phyloP scores from a whole-genome alignment of 2,329 filamentous ascomycete species.

The Colletotrichum tropicicola region DNA sequence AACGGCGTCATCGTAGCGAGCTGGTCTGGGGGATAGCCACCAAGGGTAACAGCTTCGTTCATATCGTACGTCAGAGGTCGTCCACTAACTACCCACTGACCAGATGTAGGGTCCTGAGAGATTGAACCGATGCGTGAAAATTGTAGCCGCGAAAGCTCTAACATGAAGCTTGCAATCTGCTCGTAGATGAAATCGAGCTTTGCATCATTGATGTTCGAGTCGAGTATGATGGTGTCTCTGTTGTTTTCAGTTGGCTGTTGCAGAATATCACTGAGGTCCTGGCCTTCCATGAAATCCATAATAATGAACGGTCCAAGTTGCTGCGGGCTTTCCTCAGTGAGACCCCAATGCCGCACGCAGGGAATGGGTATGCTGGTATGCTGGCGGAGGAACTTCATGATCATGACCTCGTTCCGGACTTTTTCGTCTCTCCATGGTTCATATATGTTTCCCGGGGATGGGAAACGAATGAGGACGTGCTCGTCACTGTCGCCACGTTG shows the following conservation, averaged over 20 bases:
- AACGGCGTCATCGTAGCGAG: constrained; percentile 41
- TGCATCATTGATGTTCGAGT: constrained; percentile 34
- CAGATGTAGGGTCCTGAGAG: constrained; percentile 34
- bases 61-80: constrained; percentile 51
- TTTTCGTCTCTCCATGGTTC: constrained; percentile 40
- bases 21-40: constrained; percentile 38
- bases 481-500: constrained; percentile 32
- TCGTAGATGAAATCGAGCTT: constrained; percentile 34
- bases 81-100: constrained; percentile 40
- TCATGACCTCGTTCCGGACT: constrained; percentile 38
- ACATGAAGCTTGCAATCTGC: constrained; percentile 36
- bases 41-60: constrained; percentile 45
- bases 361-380: constrained; percentile 43
- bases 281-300: constrained; percentile 41
- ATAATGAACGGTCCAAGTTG: constrained; percentile 43
- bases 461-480: constrained; percentile 38
- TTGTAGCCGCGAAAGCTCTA: constrained; percentile 40
- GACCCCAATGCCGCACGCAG: constrained; percentile 36
- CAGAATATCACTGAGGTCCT: constrained; percentile 33
- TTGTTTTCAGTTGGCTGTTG: constrained; percentile 36
- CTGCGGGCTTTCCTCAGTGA: constrained; percentile 39
- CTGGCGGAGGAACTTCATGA: constrained; percentile 38
- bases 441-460: constrained; percentile 34
- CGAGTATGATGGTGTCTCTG: constrained; percentile 30
- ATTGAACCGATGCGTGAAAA: constrained; percentile 46